These are phyloP conservation scores for Pseudogymnoascus sp. DNA, from an alignment of 2,329 filamentous ascomycete species.

Conservation along the genomic window DNA sequence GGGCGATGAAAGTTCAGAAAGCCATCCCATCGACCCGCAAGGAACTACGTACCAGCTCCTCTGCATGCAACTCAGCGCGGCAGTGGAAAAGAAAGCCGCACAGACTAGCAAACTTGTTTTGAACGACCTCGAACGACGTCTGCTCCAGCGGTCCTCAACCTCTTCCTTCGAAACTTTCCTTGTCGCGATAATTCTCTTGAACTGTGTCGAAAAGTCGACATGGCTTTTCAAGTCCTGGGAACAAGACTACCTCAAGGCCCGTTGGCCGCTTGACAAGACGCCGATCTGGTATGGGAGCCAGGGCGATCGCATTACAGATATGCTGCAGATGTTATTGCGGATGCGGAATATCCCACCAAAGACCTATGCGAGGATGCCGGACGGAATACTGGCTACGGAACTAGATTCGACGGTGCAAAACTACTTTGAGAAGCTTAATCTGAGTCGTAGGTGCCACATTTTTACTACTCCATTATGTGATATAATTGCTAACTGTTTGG, in stretches of 20 bases:
- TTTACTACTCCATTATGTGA: background rate
- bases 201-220: conserved; percentile 59
- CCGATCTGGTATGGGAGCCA: conserved; percentile 51
- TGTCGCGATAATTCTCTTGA: conserved; percentile 54
- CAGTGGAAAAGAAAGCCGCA: conserved; percentile 56
- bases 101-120: conserved; percentile 51
- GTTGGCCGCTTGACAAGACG: conserved; percentile 54
- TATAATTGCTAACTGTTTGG: conserved; percentile 13
- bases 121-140: conserved; percentile 51
- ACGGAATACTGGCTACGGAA: conserved; percentile 39
- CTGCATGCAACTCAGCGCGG: conserved; percentile 56
- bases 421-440: conserved; percentile 49
- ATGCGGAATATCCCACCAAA: conserved; percentile 53
- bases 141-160: conserved; percentile 54
- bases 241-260: conserved; percentile 45
- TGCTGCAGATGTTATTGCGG: conserved; percentile 54
- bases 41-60: conserved; percentile 46
- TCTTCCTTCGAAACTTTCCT: conserved; percentile 56
- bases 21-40: conserved; percentile 38
- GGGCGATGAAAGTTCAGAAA: conserved; percentile 22
- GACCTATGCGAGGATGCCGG: conserved; percentile 36
- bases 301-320: conserved; percentile 49
- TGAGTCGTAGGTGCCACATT: conserved; percentile 44
- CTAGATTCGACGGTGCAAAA: conserved; percentile 38
- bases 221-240: conserved; percentile 65